phyloP scores from a whole-genome alignment of 2,329 filamentous ascomycete genomes.

The Botrytis deweyae region DNA sequence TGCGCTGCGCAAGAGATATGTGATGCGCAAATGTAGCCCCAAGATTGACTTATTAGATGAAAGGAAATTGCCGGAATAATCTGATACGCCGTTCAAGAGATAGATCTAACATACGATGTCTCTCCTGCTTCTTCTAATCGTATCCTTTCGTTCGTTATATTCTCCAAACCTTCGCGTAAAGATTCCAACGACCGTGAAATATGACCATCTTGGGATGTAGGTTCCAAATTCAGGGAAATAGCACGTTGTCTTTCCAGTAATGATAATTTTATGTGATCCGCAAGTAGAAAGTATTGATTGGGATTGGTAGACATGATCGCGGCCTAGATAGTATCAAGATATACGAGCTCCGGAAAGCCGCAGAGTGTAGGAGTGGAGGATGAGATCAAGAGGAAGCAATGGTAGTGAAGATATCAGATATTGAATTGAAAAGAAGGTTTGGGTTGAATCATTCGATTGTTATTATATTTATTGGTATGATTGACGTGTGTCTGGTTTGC shows the following conservation, averaged over 20 bases:
- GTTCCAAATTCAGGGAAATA: constrained; percentile 73
- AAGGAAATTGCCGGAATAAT: not conserved
- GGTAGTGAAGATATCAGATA: not conserved
- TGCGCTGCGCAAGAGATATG: not conserved
- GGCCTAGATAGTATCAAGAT: not conserved
- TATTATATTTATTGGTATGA: not conserved
- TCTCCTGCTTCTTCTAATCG: constrained; percentile 64
- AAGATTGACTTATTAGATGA: not conserved
- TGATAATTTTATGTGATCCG: constrained; percentile 95
- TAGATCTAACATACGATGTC: constrained; percentile 51
- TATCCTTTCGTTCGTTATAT: constrained; percentile 62
- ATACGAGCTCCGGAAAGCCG: not conserved
- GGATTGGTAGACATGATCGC: constrained; percentile 52
- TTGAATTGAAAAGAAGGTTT: not conserved
- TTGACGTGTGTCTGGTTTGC: not conserved
- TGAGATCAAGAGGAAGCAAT: not conserved
- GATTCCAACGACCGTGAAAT: constrained; percentile 87
- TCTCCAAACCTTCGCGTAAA: constrained; percentile 74
- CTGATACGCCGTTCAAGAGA: not conserved
- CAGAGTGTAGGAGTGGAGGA: not conserved
- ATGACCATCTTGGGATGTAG: constrained; percentile 74
- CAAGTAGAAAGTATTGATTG: constrained; percentile 84
- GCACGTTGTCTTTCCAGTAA: constrained; percentile 89
- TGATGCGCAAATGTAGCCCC: not conserved
- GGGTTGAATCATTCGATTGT: not conserved